Evolutionary conservation across 352 stramenopile genomes (phyloP).

Genomic region (Aphanomyces stellatus): DNA sequence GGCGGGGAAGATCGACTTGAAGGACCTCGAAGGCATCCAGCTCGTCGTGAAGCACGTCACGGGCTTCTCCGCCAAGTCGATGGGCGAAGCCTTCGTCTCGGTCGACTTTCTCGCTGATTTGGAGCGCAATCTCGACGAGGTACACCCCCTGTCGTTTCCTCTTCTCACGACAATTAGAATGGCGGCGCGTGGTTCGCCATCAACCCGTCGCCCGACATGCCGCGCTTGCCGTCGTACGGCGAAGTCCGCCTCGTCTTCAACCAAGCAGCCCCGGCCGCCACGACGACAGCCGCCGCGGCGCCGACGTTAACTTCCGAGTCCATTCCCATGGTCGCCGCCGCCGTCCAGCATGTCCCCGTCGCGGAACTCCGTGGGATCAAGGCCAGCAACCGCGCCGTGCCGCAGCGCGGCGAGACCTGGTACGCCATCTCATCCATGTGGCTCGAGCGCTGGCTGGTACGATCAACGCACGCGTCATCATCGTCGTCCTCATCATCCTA

Average conservation of each 20-base stretch:
- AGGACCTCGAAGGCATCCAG: constrained; percentile 9
- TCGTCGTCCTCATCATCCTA: neutral
- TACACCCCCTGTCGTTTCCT: neutral
- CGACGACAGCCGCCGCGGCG: too few relatives aligned
- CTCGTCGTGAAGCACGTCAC: neutral
- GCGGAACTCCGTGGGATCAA: constrained; percentile 1
- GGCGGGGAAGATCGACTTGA: neutral
- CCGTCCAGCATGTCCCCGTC: constrained; percentile 5
- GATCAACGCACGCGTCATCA: neutral
- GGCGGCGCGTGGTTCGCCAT: constrained; percentile 8
- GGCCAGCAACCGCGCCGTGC: constrained; percentile 5
- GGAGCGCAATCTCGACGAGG: neutral
- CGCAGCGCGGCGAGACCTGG: constrained; percentile 10
- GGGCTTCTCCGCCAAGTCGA: constrained; percentile 6
- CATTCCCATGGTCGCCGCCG: neutral
- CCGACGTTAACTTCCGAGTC: neutral
- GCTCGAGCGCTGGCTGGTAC: constrained; percentile 17
- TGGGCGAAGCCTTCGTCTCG: constrained; percentile 8
- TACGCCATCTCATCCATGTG: neutral
- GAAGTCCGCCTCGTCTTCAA: neutral
- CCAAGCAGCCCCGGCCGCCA: neutral
- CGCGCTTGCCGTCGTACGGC: neutral
- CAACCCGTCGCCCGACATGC: neutral
- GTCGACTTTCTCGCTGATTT: neutral
- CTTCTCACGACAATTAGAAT: neutral